phyloP scores from a whole-genome alignment of 441 rosid genomes.

The Gossypium gossypioides region DNA sequence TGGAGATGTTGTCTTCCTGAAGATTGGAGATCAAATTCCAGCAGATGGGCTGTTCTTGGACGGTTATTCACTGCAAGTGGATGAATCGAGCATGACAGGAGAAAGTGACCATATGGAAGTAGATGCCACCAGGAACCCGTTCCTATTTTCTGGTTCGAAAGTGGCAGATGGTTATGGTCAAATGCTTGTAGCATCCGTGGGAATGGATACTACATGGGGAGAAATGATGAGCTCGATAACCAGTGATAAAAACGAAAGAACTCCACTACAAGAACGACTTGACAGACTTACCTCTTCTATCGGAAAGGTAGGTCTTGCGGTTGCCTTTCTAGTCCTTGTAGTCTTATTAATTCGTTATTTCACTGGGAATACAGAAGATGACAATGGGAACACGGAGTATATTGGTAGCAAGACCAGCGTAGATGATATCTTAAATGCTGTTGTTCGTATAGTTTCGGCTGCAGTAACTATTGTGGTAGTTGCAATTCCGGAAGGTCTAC shows the following conservation, averaged over 20 bases:
- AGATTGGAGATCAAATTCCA: constrained; percentile 9
- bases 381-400: constrained; percentile 14
- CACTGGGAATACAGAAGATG: constrained; percentile 27
- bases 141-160: constrained; percentile 35
- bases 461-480: constrained; percentile 47
- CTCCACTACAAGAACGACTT: constrained; percentile 41
- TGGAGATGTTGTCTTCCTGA: constrained; percentile 7
- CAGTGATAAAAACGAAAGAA: constrained; percentile 26
- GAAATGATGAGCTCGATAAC: constrained; percentile 34
- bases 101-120: constrained; percentile 9
- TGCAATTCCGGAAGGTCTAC: constrained; percentile 49
- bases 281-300: constrained; percentile 38
- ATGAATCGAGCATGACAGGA: constrained; percentile 11
- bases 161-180: constrained; percentile 35
- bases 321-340: constrained; percentile 28
- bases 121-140: constrained; percentile 18
- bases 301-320: constrained; percentile 31
- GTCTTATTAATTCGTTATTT: constrained; percentile 29
- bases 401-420: constrained; percentile 18
- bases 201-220: constrained; percentile 38
- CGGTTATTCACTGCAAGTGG: constrained; percentile 4
- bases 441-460: constrained; percentile 29
- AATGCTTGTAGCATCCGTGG: constrained; percentile 41
- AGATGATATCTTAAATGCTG: constrained; percentile 21
- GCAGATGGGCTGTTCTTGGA: constrained; percentile 9